A percentile compares a stretch with the other conserved stretches of the same genome.
Evolutionary conservation across 495 filamentous ascomycete genomes (phyloP).

Genomic region (Aspergillus affinis): DNA sequence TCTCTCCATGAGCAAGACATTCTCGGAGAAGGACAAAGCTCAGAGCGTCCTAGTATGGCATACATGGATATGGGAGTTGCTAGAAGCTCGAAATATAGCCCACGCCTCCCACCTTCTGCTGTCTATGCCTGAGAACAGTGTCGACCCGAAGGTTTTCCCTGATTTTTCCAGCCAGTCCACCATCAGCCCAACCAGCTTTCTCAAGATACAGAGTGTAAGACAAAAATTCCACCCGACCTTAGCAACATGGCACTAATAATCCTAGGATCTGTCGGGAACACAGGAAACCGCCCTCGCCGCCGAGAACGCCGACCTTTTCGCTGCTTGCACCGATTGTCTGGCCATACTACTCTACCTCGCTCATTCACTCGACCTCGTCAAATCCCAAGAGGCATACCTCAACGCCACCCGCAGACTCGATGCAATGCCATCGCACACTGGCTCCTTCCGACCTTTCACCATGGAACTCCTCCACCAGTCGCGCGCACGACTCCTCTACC

Average conservation of each 20-base stretch:
- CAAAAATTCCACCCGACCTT: neutral
- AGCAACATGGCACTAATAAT: constrained; percentile 13
- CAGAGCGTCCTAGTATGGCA: constrained; percentile 61
- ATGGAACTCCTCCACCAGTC: constrained; percentile 64
- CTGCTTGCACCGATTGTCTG: constrained; percentile 58
- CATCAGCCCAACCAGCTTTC: constrained; percentile 41
- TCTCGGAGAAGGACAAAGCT: constrained; percentile 35
- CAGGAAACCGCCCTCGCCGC: constrained; percentile 57
- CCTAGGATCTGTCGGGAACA: constrained; percentile 52
- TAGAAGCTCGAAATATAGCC: constrained; percentile 47
- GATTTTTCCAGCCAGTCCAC: constrained; percentile 16
- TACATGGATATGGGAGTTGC: constrained; percentile 69
- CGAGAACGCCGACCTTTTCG: constrained; percentile 40
- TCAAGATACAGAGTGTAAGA: constrained; percentile 55
- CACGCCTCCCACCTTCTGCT: constrained; percentile 50
- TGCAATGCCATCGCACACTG: constrained; percentile 29
- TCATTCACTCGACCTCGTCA: constrained; percentile 27
- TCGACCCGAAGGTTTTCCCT: constrained; percentile 24
- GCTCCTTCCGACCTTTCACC: constrained; percentile 33
- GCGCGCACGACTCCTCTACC: constrained; percentile 64
- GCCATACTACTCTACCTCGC: constrained; percentile 65
- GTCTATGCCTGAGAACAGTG: constrained; percentile 34
- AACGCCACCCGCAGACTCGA: constrained; percentile 43
- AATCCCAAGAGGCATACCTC: constrained; percentile 50
- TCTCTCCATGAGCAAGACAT: constrained; percentile 52